A percentile compares a stretch with the other conserved stretches of the same genome.
Evolutionary conservation across 2,329 filamentous ascomycete species (phyloP).

Genomic region (Lecanicillium sp.): DNA sequence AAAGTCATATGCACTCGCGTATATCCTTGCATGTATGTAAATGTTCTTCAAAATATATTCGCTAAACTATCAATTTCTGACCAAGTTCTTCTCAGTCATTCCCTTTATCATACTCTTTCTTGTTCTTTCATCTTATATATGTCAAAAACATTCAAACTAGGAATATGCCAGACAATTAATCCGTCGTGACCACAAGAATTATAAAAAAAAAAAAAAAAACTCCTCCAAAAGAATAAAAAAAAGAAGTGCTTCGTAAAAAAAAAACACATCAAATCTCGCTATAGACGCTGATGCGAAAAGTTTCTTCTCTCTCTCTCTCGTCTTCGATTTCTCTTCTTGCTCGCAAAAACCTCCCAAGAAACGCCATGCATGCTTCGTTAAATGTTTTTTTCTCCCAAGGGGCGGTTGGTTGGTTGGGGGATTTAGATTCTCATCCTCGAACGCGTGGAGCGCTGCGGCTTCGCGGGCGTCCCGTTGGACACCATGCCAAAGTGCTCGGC

Average conservation of each 20-base stretch:
- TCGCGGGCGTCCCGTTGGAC: slow-evolving; percentile 30
- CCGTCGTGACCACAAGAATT: background rate
- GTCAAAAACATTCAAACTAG: background rate
- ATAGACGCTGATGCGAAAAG: background rate
- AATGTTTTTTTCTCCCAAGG: no score
- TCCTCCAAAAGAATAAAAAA: background rate
- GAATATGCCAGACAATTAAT: slow-evolving; percentile 6
- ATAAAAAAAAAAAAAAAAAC: background rate
- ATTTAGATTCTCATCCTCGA: slow-evolving; percentile 10
- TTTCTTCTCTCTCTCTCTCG: background rate
- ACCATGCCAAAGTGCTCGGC: slow-evolving; percentile 29
- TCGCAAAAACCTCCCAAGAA: no score
- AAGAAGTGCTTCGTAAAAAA: background rate
- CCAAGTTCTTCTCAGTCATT: background rate
- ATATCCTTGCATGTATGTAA: no score
- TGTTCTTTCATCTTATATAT: no score
- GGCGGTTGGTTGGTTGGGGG: no score
- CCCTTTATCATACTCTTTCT: no score
- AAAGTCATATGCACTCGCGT: no score
- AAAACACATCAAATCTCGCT: background rate
- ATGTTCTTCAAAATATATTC: slow-evolving; percentile 1
- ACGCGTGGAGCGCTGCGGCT: slow-evolving; percentile 16
- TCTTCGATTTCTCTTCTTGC: background rate
- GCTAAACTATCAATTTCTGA: slow-evolving; percentile 8
- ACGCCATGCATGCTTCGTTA: no score